phyloP scores from a whole-genome alignment of 2,329 filamentous ascomycete genomes.

The Penicillium sp. region DNA sequence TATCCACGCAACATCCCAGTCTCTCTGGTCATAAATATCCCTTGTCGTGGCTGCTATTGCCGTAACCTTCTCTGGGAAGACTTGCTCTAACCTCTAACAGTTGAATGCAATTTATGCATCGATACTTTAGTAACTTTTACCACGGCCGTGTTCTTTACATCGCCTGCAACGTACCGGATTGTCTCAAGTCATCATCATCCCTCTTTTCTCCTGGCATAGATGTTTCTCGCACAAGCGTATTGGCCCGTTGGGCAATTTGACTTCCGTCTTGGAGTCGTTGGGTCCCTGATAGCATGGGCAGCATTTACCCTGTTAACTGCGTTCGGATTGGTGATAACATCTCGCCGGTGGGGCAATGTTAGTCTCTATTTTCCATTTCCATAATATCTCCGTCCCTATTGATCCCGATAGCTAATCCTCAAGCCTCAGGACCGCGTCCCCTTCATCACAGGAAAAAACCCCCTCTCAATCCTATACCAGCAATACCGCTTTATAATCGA shows the following conservation, averaged over 20 bases:
- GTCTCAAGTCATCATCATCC: not conserved
- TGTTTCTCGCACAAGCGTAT: not conserved
- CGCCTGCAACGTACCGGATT: too few relatives aligned
- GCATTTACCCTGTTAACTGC: not conserved
- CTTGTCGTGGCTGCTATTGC: not conserved
- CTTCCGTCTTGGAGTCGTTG: not conserved
- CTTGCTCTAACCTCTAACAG: not conserved
- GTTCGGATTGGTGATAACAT: conserved; percentile 11
- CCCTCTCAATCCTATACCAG: conserved; percentile 15
- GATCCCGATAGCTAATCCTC: not conserved
- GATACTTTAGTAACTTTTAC: not conserved
- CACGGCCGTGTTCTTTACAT: not conserved
- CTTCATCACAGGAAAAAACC: conserved; percentile 5
- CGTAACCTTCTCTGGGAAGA: not conserved
- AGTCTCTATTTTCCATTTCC: conserved; percentile 1
- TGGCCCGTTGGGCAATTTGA: not conserved
- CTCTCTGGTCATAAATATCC: not conserved
- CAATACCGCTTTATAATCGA: conserved; percentile 22
- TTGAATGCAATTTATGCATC: not conserved
- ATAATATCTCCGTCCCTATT: not conserved
- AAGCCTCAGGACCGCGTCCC: conserved; percentile 7
- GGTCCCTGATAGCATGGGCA: not conserved
- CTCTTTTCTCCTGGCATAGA: not conserved
- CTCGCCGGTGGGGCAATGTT: conserved; percentile 15
- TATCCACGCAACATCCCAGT: not conserved